Evolutionary conservation across 306 rosid genomes (phyloP), one percentile per base, ranked within the genome.

Genomic region (Cucurbita moschata): DNA sequence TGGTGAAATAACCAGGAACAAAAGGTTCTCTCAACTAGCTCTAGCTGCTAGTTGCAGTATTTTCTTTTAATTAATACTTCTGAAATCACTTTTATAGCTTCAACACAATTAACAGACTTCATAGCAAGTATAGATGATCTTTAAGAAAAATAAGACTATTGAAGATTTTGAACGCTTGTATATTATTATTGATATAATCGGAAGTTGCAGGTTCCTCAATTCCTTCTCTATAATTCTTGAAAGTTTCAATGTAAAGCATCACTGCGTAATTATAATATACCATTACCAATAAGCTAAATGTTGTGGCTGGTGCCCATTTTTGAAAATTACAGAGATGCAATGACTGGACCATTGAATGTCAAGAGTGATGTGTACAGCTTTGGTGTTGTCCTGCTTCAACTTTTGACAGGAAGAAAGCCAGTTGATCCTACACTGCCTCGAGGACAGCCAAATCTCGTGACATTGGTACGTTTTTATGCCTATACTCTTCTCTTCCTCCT

Each of bases 281-380:
- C 53, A 46, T 67, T 68, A 46, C 7, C 56, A 11, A n/a, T 12
- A 68, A 68, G 73, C 56, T 68, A 23, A 50, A 47, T 47, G 23
- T 46, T 68, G 73, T 23, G 73, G 43, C 43, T 47, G 40, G 57
- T 26, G 11, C 49, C 43, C 57, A 21, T 14, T 7, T 47, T 23
- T 26, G 56, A 49, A 69, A 69, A 23, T 69, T 23, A 77, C 85
- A 91, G 96, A 81, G 89, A 88, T 75, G 96, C 96, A 82, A 92
- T 89, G 97, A 89, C 96, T 21, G 97, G 97, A 73, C 96, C 89
- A 81, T 79, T 92, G 84, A 92, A 89, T 84, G 90, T 95, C 53
- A 92, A 92, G 81, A 92, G 94, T 76, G 97, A 92, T 74, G 96
- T 89, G 30, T 92, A 92, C 76, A 89, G 96, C 76, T 92, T 89